Evolutionary conservation across 257 asterid species (phyloP).

Genomic region (Vinca minor): DNA sequence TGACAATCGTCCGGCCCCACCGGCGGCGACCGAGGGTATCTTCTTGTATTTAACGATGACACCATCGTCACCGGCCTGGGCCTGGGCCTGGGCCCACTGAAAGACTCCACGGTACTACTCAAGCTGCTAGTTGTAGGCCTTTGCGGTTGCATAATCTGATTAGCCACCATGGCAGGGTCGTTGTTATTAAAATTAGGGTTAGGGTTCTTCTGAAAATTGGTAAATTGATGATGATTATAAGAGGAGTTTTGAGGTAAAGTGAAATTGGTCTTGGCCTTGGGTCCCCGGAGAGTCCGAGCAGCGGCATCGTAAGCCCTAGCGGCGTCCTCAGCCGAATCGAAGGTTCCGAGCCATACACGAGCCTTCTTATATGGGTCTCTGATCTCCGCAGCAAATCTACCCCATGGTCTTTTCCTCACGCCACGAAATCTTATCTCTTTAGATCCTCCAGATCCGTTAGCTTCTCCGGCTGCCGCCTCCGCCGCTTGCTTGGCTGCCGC

Average conservation of each 20-base stretch:
- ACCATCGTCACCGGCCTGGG: slow-evolving; percentile 21
- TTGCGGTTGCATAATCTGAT: slow-evolving; percentile 34
- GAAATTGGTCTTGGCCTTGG: slow-evolving; percentile 61
- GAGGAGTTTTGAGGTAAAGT: slow-evolving; percentile 22
- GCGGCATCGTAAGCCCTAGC: slow-evolving; percentile 71
- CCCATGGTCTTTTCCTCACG: slow-evolving; percentile 74
- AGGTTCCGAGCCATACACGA: slow-evolving; percentile 73
- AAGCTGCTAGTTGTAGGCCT: slow-evolving; percentile 61
- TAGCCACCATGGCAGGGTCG: slow-evolving; percentile 24
- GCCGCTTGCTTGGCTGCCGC: slow-evolving; percentile 23
- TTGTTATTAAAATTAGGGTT: slow-evolving; percentile 16
- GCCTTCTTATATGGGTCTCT: slow-evolving; percentile 68
- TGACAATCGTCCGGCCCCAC: slow-evolving; percentile 55
- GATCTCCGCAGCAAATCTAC: slow-evolving; percentile 68
- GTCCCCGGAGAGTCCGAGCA: slow-evolving; percentile 56
- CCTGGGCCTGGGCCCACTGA: slow-evolving; percentile 65
- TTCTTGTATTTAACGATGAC: slow-evolving; percentile 35
- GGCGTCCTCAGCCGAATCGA: slow-evolving; percentile 71
- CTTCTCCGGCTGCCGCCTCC: slow-evolving; percentile 22
- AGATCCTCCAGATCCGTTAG: slow-evolving; percentile 48
- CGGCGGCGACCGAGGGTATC: slow-evolving; percentile 64
- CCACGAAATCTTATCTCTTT: slow-evolving; percentile 60
- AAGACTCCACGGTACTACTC: slow-evolving; percentile 74
- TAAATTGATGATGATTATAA: slow-evolving; percentile 19
- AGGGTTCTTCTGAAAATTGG: slow-evolving; percentile 13